Base-by-base conservation (phyloP, 352 stramenopile genomes). In the Phytophthora niederhauseri region DNA sequence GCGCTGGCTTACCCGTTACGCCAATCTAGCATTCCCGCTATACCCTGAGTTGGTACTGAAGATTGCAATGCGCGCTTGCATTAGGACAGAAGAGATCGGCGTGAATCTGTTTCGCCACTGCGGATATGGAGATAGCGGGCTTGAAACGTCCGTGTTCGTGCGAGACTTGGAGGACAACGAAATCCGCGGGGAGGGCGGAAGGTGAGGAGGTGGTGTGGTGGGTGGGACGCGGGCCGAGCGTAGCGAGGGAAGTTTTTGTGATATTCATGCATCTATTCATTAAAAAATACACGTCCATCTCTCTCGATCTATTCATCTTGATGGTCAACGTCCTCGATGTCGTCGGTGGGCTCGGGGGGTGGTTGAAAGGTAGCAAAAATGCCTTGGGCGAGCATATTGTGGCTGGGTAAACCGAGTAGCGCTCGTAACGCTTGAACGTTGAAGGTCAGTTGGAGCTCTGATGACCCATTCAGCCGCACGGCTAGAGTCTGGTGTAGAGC, bases 81-180 rank as follows among this genome's bases (percentile, higher is more conserved):
- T 71, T 9, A 55, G 48, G 45, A 50, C 41, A 8, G 38, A 48
- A 3, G 38, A 59, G 2, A n/a, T 64, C 4, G 61, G 61, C 22
- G 61, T 50, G 3, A 69, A 58, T 59, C n/a, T 69, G 6, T 64
- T 69, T 19, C 61, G 31, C 0, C 54, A 69, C 52, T 69, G 62
- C 28, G 54, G 62, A 0, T 69, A 64, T 9, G 52, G 41, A 3
- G 61, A 59, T 17, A 2, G 17, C 38, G 43, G 62, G 1, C 14
- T 64, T 6, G 41, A n/a, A n/a, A 70, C 2, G 46, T 58, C 2
- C 1, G 53, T 68, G 30, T 68, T 68, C 6, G 45, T 4, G 17
- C 43, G 43, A 11, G 43, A 43, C 30, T 50, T 24, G 53, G 55
- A 24, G 19, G 55, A 49, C 17, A 5, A 36, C 17, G 30, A 46